These are phyloP conservation scores for Leccinellum luteum DNA, from an alignment of 768 basidiomycete genomes.

Conservation along the genomic window DNA sequence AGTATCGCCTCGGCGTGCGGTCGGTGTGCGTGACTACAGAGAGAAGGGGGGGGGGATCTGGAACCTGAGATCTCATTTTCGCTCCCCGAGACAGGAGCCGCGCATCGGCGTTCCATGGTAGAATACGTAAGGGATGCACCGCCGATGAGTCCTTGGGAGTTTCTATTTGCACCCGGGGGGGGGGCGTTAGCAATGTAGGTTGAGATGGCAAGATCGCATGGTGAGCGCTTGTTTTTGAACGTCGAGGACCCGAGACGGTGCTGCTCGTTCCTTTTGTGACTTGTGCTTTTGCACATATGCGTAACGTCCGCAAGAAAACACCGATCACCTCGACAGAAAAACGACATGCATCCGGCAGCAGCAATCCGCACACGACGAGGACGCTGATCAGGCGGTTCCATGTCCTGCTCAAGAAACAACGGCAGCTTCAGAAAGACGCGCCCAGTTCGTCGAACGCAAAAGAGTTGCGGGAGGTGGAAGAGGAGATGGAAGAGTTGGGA, in stretches of 20 bases:
- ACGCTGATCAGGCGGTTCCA: slow-evolving; percentile 80
- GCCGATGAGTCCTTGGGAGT: too few species aligned
- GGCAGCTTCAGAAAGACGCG: slow-evolving; percentile 44
- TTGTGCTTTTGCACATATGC: neutral
- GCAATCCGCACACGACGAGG: slow-evolving; percentile 60
- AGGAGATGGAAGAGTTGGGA: slow-evolving; percentile 66
- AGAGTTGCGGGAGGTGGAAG: slow-evolving; percentile 52
- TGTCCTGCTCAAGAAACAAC: slow-evolving; percentile 67
- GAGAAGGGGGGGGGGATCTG: too few species aligned
- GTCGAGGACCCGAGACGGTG: too few species aligned
- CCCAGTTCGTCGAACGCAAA: slow-evolving; percentile 13
- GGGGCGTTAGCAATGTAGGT: too few species aligned
- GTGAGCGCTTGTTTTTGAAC: too few species aligned
- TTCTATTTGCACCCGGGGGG: too few species aligned
- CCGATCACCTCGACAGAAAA: slow-evolving; percentile 38
- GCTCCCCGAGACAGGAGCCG: neutral
- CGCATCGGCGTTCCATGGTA: too few species aligned
- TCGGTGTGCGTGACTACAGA: too few species aligned
- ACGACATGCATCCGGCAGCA: slow-evolving; percentile 30
- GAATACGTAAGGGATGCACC: too few species aligned
- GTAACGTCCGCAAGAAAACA: slow-evolving; percentile 39
- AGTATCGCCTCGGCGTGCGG: too few species aligned
- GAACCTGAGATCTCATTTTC: neutral
- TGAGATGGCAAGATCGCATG: too few species aligned
- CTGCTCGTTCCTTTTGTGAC: neutral